Percentiles rank a stretch among this genome's conserved stretches.
Evolutionary conservation across 805 yeast species (phyloP).

Genomic region (Cyberlindnera bimundalis): DNA sequence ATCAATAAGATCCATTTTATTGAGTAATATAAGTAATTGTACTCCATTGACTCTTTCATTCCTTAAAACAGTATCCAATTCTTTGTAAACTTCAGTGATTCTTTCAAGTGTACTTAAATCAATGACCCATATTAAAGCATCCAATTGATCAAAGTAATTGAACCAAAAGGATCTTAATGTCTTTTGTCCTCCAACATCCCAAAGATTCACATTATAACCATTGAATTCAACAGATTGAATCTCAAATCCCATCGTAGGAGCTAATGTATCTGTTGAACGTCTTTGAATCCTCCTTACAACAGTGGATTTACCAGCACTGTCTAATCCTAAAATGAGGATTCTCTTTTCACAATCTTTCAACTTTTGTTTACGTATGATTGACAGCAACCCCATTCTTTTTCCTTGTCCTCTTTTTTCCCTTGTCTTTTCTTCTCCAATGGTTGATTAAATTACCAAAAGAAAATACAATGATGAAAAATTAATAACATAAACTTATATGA

Average conservation of each 20-base stretch:
- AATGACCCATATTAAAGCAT: conserved; percentile 81
- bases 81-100: conserved; percentile 59
- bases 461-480: too few species aligned
- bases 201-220: conserved; percentile 46
- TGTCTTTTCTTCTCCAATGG: too few species aligned
- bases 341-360: conserved; percentile 75
- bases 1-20: conserved; percentile 64
- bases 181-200: conserved; percentile 94
- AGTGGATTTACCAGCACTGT: conserved; percentile 90
- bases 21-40: conserved; percentile 63
- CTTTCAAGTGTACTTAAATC: conserved; percentile 63
- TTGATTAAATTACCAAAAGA: too few species aligned
- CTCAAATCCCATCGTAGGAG: conserved; percentile 90
- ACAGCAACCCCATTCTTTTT: conserved; percentile 88
- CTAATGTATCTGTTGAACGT: conserved; percentile 49
- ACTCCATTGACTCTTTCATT: conserved; percentile 65
- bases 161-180: conserved; percentile 88
- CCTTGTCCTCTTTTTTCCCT: too few species aligned
- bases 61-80: conserved; percentile 55
- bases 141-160: conserved; percentile 72
- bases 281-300: conserved; percentile 57
- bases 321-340: conserved; percentile 77
- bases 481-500: too few species aligned
- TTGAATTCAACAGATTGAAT: conserved; percentile 54
- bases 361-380: conserved; percentile 79